Conservation (phyloP, 2,329 filamentous ascomycete species). For the Penicillium sp. region DNA sequence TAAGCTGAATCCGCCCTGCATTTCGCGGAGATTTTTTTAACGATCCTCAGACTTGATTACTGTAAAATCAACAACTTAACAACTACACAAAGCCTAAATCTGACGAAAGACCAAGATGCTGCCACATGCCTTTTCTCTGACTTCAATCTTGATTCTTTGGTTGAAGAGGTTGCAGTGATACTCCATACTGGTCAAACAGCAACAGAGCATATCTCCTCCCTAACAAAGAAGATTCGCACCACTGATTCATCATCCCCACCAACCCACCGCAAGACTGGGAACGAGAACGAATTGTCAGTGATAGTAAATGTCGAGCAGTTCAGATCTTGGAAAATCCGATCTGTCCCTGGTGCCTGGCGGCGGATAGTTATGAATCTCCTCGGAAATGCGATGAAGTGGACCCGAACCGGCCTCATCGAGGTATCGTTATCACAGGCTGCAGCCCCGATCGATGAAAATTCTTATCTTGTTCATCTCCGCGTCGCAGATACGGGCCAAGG, state of each 20-base stretch:
- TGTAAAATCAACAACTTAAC: conserved; percentile 37
- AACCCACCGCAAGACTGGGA: background rate
- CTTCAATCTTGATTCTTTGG: conserved; percentile 34
- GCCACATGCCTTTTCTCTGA: conserved; percentile 28
- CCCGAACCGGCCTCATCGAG: conserved; percentile 33
- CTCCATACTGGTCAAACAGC: conserved; percentile 30
- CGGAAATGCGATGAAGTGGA: conserved; percentile 42
- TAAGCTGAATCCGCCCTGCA: conserved; percentile 10
- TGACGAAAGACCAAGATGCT: conserved; percentile 10
- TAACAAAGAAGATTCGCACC: conserved; percentile 10
- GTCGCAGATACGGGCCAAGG: conserved; percentile 64
- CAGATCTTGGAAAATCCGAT: conserved; percentile 31
- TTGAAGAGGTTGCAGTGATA: conserved; percentile 32
- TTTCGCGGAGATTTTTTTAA: conserved; percentile 1
- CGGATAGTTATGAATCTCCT: conserved; percentile 41
- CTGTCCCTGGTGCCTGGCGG: conserved; percentile 32
- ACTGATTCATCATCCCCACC: background rate
- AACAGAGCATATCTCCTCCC: conserved; percentile 10
- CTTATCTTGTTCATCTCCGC: conserved; percentile 35
- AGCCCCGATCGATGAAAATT: conserved; percentile 10
- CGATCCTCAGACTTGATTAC: conserved; percentile 29
- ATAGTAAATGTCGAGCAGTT: conserved; percentile 31
- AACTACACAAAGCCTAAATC: background rate
- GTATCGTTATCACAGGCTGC: conserved; percentile 25
- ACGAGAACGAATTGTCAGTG: conserved; percentile 25